These are phyloP conservation scores for Quercus parvula DNA, from an alignment of 306 rosid species.

Conservation along the genomic window DNA sequence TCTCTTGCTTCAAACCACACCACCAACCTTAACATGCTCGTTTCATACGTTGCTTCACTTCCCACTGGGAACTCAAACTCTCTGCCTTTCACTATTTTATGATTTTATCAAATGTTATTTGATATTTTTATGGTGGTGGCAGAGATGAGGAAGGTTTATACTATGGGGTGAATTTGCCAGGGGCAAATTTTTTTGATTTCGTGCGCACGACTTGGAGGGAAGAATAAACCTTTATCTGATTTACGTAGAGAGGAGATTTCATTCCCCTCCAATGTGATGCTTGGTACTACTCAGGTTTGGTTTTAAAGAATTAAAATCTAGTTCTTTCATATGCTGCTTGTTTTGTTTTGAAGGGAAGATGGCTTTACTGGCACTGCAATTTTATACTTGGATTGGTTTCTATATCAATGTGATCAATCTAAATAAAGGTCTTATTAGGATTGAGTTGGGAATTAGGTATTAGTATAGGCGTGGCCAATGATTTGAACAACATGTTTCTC, in stretches of 20 bases:
- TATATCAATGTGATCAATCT: too few species aligned
- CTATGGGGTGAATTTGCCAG: conserved; percentile 60
- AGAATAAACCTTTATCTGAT: conserved; percentile 42
- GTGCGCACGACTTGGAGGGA: conserved; percentile 64
- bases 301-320: background rate
- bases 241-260: conserved; percentile 47
- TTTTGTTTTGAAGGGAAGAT: too few species aligned
- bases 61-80: conserved; percentile 46
- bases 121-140: conserved; percentile 16
- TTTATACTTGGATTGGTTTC: too few species aligned
- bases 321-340: too few species aligned
- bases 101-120: too few species aligned
- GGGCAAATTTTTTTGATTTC: conserved; percentile 42
- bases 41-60: conserved; percentile 51
- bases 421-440: too few species aligned
- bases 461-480: too few species aligned
- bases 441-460: too few species aligned
- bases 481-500: too few species aligned
- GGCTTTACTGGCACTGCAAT: too few species aligned
- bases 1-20: conserved; percentile 37
- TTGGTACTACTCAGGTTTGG: conserved; percentile 36
- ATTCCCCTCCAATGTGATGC: conserved; percentile 42
- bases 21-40: conserved; percentile 45
- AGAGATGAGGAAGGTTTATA: conserved; percentile 65
- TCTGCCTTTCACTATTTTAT: too few species aligned